These are phyloP conservation scores for Phytophthora palmivora DNA, from an alignment of 352 stramenopile species.

Conservation along the genomic window DNA sequence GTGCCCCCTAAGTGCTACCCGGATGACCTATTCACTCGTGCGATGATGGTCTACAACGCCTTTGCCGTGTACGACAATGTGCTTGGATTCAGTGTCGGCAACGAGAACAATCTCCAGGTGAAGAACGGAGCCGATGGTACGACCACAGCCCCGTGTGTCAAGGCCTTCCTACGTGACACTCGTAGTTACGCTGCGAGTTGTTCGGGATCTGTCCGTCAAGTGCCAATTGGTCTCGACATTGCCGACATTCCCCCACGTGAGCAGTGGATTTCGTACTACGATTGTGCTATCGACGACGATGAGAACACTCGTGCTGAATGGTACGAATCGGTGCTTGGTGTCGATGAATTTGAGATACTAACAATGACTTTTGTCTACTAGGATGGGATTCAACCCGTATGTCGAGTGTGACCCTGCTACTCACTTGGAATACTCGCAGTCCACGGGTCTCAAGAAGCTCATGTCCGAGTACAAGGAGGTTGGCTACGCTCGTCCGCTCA, in stretches of 20 bases:
- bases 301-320: constrained; percentile 64
- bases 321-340: too few species aligned
- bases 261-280: constrained; percentile 69
- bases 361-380: background rate
- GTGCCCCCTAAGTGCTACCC: too few species aligned
- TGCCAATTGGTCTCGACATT: constrained; percentile 73
- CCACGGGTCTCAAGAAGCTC: constrained; percentile 62
- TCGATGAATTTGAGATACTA: too few species aligned
- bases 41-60: constrained; percentile 71
- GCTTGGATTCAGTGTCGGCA: constrained; percentile 63
- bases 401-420: constrained; percentile 67
- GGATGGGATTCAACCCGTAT: constrained; percentile 75
- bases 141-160: constrained; percentile 62
- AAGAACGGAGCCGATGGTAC: constrained; percentile 34
- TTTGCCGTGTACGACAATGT: constrained; percentile 83
- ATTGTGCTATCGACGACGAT: constrained; percentile 60
- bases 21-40: constrained; percentile 57
- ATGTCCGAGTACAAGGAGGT: constrained; percentile 62
- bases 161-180: constrained; percentile 67
- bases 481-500: constrained; percentile 63
- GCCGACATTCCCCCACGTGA: constrained; percentile 60
- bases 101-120: constrained; percentile 65
- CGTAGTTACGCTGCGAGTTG: constrained; percentile 59
- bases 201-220: constrained; percentile 43
- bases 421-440: constrained; percentile 62